These are phyloP conservation scores for Spergularia marina DNA, from an alignment of 148 eudicot genomes.

Conservation along the genomic window DNA sequence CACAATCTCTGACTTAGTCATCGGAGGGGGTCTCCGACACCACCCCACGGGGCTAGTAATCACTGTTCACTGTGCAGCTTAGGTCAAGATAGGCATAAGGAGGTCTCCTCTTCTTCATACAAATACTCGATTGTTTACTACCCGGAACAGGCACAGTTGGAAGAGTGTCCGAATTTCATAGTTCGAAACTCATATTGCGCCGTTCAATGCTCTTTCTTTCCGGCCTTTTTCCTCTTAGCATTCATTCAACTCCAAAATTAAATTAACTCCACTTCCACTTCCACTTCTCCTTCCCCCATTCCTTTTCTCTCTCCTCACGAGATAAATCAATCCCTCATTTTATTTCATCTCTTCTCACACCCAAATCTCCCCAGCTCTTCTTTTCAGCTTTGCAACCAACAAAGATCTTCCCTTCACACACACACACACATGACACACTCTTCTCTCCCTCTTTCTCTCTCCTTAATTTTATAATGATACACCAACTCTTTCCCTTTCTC, in stretches of 20 bases:
- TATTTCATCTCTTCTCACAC: no score
- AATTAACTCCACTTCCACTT: not conserved
- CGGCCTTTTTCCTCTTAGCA: not conserved
- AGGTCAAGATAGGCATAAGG: no score
- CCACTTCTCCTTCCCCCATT: not conserved
- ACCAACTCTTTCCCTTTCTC: slow-evolving; percentile 7
- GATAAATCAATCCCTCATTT: not conserved
- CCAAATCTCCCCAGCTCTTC: not conserved
- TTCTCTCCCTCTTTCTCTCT: not conserved
- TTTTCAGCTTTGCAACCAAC: not conserved
- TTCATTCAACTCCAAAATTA: not conserved
- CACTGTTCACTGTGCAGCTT: no score
- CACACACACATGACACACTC: no score
- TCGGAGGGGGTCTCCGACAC: no score
- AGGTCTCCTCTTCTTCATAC: no score
- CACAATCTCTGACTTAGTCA: no score
- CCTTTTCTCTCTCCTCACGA: slow-evolving; percentile 8
- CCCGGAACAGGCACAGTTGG: no score
- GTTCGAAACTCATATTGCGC: not conserved
- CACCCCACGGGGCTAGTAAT: no score
- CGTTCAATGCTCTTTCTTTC: not conserved
- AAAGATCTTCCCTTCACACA: not conserved
- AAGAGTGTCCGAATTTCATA: no score
- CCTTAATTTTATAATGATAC: not conserved
- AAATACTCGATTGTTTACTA: no score